A percentile compares a stretch with the other conserved stretches of the same genome.
These are phyloP conservation scores for Ceratocystis variospora DNA, from an alignment of 2,329 filamentous ascomycete species.

Conservation along the genomic window DNA sequence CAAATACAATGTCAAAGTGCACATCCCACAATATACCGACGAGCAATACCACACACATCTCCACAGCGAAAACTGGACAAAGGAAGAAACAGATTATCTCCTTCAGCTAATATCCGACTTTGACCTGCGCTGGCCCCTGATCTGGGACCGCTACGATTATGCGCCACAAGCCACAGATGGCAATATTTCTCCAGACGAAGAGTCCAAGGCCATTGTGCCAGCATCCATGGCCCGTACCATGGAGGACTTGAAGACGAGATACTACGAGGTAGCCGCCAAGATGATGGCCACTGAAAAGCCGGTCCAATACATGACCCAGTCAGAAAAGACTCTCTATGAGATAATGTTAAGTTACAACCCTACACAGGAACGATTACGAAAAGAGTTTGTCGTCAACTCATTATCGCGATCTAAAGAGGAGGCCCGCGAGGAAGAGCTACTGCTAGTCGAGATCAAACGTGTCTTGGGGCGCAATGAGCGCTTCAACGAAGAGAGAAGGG, in stretches of 20 bases:
- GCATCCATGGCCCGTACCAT: slow-evolving; percentile 49
- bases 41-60: slow-evolving; percentile 72
- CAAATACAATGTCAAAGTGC: slow-evolving; percentile 74
- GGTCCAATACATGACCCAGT: slow-evolving; percentile 70
- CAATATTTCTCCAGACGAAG: slow-evolving; percentile 33
- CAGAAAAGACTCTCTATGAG: slow-evolving; percentile 72
- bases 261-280: slow-evolving; percentile 73
- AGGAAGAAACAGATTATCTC: slow-evolving; percentile 87
- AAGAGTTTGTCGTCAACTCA: slow-evolving; percentile 68
- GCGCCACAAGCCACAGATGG: slow-evolving; percentile 33
- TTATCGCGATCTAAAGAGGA: slow-evolving; percentile 73
- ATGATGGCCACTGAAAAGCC: slow-evolving; percentile 72
- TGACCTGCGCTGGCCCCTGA: slow-evolving; percentile 78
- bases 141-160: slow-evolving; percentile 87
- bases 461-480: slow-evolving; percentile 77
- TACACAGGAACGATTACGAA: slow-evolving; percentile 62
- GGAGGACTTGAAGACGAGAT: slow-evolving; percentile 83
- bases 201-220: slow-evolving; percentile 41
- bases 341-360: slow-evolving; percentile 79
- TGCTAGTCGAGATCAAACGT: slow-evolving; percentile 80
- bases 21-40: slow-evolving; percentile 69
- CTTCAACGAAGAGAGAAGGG: slow-evolving; percentile 75
- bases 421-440: slow-evolving; percentile 77
- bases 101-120: slow-evolving; percentile 61
- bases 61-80: slow-evolving; percentile 66